Evolutionary conservation across 2,329 filamentous ascomycete genomes (phyloP), one percentile per base, ranked within the genome.

Genomic region (Cadophora sp.): DNA sequence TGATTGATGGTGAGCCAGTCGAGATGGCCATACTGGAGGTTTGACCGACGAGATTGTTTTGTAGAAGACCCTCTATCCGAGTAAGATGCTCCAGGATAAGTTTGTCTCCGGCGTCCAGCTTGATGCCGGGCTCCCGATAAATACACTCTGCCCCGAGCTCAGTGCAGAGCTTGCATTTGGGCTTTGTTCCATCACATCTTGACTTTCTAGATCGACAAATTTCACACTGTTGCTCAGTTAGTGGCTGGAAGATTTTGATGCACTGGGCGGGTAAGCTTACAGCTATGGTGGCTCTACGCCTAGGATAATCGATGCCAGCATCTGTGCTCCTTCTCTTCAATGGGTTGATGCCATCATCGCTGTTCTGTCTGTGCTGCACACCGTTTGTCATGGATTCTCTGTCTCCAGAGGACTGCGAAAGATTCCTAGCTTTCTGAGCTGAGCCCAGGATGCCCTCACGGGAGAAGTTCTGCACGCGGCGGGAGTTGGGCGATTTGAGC

Each of bases 51-150:
- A 93, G 81, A 71, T 83, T 91, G 70, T 89, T 88, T 76, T 94
- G 91, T n/a, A 96, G 83, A 53, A 96, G 81, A 60, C 84, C 90
- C 78, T 96, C 92, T 74, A 96, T 94, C 62, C 91, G 88, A 73
- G 85, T 88, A 43, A 96, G 83, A 65, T 91, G 89, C 76, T 95
- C 92, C 45, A 96, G 81, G 68, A 96, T 96, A 65, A 96, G 83
- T 80, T 94, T 95, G 81, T 95, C 92, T 71, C 92, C 92, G 43
- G 92, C 91, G 77, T 96, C 92, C 11, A 96, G 86, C 80, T 96
- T 96, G 82, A 95, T 92, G 2, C 92, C 92, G 7, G 92, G 92
- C 77, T 96, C 92, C 70, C 92, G 87, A 78, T 96, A 96, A 71
- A 94, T 85, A 78, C 92, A 96, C 70, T 95, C 91, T 53, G 91